These are phyloP conservation scores for Penicillium sp. DNA, from an alignment of 2,329 filamentous ascomycete genomes.

Conservation along the genomic window DNA sequence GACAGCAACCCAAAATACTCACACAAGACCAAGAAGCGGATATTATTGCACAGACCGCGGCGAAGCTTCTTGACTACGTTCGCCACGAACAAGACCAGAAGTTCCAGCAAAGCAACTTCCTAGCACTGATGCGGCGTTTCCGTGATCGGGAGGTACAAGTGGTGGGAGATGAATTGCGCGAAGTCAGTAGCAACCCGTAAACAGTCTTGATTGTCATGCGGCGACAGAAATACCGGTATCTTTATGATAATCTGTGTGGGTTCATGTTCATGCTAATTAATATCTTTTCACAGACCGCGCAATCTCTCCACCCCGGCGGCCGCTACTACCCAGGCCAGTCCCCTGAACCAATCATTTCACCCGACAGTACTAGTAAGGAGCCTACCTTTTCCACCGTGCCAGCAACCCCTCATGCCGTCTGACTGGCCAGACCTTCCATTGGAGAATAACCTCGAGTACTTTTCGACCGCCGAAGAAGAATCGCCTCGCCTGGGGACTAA, in stretches of 20 bases:
- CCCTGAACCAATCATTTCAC: conserved; percentile 18
- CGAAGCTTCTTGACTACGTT: conserved; percentile 71
- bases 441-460: conserved; percentile 9
- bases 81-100: conserved; percentile 72
- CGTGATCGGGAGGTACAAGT: conserved; percentile 74
- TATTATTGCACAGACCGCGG: conserved; percentile 74
- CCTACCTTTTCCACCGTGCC: conserved; percentile 13
- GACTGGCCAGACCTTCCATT: conserved; percentile 20
- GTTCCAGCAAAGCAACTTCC: conserved; percentile 78
- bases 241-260: conserved; percentile 35
- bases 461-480: conserved; percentile 19
- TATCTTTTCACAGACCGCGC: conserved; percentile 40
- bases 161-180: conserved; percentile 66
- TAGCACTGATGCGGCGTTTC: conserved; percentile 77
- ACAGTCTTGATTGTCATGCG: conserved; percentile 44
- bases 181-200: conserved; percentile 54
- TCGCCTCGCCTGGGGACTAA: conserved; percentile 21
- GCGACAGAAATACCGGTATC: conserved; percentile 48
- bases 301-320: conserved; percentile 56
- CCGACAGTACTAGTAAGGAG: conserved; percentile 36
- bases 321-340: conserved; percentile 49
- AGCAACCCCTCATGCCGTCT: conserved; percentile 17
- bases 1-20: conserved; percentile 41
- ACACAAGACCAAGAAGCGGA: conserved; percentile 60
- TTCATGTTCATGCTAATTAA: conserved; percentile 44